Base-by-base conservation (phyloP, 768 basidiomycete species). In the Kwoniella sp. region DNA sequence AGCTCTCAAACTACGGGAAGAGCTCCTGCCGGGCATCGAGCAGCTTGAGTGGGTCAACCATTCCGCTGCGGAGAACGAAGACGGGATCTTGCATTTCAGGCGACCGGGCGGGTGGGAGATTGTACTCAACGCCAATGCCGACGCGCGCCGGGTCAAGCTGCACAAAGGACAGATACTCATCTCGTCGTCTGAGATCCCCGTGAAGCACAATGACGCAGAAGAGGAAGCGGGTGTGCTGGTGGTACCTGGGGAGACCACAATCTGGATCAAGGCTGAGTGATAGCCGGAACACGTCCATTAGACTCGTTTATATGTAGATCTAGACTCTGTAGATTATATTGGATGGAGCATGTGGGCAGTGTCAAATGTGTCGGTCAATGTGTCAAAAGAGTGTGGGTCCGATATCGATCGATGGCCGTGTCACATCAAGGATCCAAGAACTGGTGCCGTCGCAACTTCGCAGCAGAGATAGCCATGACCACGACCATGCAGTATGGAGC, bases 41-140 rank as follows among this genome's bases (percentile, higher is more conserved):
- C 58, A 71, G 17, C 37, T 75, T 4, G 72, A 71, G 47, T 75
- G 74, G 74, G 50, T 75, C 25, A 30, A 55, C 9, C 31, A 69
- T 9, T 11, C 41, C 8, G 41, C 11, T 20, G 41, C 5, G 20
- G 62, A 25, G 3, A 52, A 41, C 9, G 45, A 51, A 22, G n/a
- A 38, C 1, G 59, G 62, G 20, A 64, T 71, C 1, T 31, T 75
- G 28, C 65, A 71, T 51, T 75, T 73, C 57, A 48, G 53, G 28
- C 48, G 71, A 54, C 71, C 71, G 11, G 67, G 67, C 13, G 67
- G 67, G 20, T 70, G 68, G 68, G 63, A 68, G 50, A 62, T 74
- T 7, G 23, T 74, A 20, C 66, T 71, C 50, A 74, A 74, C 61
- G 61, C 67, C 51, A 58, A 65, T 13, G 60, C 66, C 22, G 52